phyloP scores from a whole-genome alignment of 2,329 filamentous ascomycete genomes.

The Paraconiothyrium brasiliense region DNA sequence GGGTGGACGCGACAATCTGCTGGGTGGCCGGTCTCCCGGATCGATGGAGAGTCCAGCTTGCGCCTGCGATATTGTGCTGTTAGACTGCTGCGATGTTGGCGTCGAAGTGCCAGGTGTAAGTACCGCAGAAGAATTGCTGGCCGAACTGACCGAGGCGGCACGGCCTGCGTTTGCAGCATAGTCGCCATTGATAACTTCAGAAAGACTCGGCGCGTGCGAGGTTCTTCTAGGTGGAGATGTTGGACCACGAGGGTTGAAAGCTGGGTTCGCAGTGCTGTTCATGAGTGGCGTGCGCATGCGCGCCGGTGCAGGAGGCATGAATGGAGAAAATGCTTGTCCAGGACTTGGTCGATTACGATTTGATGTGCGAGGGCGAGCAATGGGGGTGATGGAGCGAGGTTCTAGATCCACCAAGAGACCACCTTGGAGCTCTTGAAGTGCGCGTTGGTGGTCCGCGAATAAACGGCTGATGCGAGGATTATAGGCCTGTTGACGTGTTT shows the following conservation, averaged over 20 bases:
- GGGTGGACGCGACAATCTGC: conserved; percentile 47
- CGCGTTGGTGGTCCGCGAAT: conserved; percentile 52
- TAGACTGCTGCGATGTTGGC: conserved; percentile 37
- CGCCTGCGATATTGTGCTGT: conserved; percentile 39
- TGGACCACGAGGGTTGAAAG: conserved; percentile 33
- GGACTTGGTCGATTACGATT: conserved; percentile 51
- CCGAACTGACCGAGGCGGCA: conserved; percentile 39
- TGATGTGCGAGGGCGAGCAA: conserved; percentile 50
- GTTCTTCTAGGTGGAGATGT: conserved; percentile 43
- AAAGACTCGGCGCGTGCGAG: conserved; percentile 33
- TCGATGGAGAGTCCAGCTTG: conserved; percentile 41
- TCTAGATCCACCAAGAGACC: conserved; percentile 48
- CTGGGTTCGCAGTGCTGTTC: conserved; percentile 40
- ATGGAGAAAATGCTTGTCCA: conserved; percentile 47
- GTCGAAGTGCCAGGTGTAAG: conserved; percentile 41
- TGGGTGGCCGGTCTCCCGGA: conserved; percentile 50
- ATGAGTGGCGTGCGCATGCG: conserved; percentile 47
- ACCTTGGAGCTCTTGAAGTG: conserved; percentile 46
- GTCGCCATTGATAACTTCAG: conserved; percentile 25
- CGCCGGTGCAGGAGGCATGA: conserved; percentile 40
- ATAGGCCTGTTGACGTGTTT: conserved; percentile 46
- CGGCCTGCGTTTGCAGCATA: conserved; percentile 33
- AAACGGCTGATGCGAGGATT: conserved; percentile 54
- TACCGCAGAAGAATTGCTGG: conserved; percentile 40
- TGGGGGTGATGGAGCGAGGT: conserved; percentile 49